Conservation (phyloP, 768 basidiomycete genomes). For the Stropharia rugosoannulata region DNA sequence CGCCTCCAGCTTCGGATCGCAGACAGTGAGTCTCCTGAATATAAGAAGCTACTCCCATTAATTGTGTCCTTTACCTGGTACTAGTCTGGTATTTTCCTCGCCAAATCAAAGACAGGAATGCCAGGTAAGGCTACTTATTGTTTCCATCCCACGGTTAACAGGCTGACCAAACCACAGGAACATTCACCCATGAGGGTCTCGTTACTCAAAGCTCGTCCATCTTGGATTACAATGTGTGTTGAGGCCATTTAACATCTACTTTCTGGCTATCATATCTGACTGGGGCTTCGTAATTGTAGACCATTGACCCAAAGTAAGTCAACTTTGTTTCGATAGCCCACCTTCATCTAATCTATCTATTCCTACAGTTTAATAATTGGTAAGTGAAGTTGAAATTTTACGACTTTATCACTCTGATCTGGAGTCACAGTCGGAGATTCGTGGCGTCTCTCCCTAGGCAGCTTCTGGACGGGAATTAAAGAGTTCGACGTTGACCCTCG, state of each 20-base stretch:
- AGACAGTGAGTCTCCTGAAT: constrained; percentile 31
- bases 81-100: constrained; percentile 56
- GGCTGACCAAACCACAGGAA: constrained; percentile 20
- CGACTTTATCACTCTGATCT: background rate
- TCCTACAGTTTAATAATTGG: constrained; percentile 28
- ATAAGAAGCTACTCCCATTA: background rate
- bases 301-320: constrained; percentile 51
- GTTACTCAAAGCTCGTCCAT: constrained; percentile 37
- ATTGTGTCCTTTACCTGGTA: background rate
- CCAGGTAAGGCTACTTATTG: constrained; percentile 28
- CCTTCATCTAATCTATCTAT: background rate
- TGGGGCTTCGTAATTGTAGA: constrained; percentile 22
- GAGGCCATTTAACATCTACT: background rate
- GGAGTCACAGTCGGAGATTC: constrained; percentile 29
- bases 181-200: constrained; percentile 43
- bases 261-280: background rate
- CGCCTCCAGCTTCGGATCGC: constrained; percentile 51
- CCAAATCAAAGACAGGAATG: constrained; percentile 44
- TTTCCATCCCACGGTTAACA: background rate
- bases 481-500: constrained; percentile 33
- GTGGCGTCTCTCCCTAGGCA: constrained; percentile 51
- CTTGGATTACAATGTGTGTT: constrained; percentile 38
- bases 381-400: constrained; percentile 5
- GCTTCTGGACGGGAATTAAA: constrained; percentile 57
- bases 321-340: background rate